Evolutionary conservation across 805 yeast species (phyloP), one percentile per base, ranked within the genome.

Genomic region (Torulaspora maleeae): DNA sequence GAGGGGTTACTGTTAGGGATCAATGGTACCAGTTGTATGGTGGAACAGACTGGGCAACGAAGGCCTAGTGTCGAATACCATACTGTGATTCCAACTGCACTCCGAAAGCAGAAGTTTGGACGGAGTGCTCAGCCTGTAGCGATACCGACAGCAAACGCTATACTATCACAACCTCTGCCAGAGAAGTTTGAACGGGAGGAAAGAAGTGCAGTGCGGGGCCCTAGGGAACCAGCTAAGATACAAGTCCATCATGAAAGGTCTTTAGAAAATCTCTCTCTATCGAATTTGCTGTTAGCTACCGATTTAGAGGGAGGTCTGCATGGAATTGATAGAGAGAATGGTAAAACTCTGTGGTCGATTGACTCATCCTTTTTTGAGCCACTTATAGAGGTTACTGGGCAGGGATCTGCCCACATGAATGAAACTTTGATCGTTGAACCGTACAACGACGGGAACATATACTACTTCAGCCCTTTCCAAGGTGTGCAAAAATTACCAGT

Each of bases 351-450:
- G 12, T 90, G 98, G 98, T 74, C 88, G 0, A 64, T 89, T 2
- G 76, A 78, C 4, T 79, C 86, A 2, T 78, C 49, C 4, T 47
- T 53, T 16, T 48, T 55, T 33, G 50, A 54, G 27, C 64, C 66
- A 5, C 47, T 60, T 11, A 47, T 64, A 7, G 38, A 50, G 27
- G 53, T 61, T 10, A 44, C 49, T 10, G 60, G 55, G 32, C 55
- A 59, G 8, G 27, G 52, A 8, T 38, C 38, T 6, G 24, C 39
- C 6, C 34, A 39, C 2, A 53, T 53, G 2, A 59, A 58, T 29
- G 69, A 65, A 41, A 77, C 83, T 0, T 86, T 97, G 91, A 82
- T 91, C 42, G 91, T 93, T 1, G 99, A 93, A 55, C 98, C 98
- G 0, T 77, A 75, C 52, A 82, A 81, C 4, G 95, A 86, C 47